A percentile compares a stretch with the other conserved stretches of the same genome.
Conservation (phyloP, 2,329 filamentous ascomycete genomes). For the Kalaharituber pfeilii region DNA sequence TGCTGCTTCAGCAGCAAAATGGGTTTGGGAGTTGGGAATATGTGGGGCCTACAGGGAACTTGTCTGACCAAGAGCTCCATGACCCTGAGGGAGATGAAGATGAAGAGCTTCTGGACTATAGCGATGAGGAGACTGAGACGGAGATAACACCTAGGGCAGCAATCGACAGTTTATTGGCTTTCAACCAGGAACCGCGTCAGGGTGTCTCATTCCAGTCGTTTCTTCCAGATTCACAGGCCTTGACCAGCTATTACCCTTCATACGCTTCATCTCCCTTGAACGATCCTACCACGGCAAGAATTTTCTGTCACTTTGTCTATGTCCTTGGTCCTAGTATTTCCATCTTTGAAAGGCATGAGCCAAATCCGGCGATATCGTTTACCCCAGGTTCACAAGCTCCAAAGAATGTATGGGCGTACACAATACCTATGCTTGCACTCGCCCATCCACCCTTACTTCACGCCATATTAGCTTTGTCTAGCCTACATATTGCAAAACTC, state of each 20-base stretch:
- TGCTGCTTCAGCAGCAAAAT: background rate
- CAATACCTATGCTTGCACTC: constrained; percentile 65
- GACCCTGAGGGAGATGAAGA: constrained; percentile 27
- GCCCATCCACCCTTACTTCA: constrained; percentile 76
- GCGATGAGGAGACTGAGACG: background rate
- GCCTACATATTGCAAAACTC: constrained; percentile 71
- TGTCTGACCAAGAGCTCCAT: constrained; percentile 35
- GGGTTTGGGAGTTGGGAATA: background rate
- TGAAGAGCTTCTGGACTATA: background rate
- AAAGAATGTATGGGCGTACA: constrained; percentile 48
- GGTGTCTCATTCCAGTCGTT: constrained; percentile 33
- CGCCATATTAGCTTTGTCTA: constrained; percentile 72
- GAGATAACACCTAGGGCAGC: background rate
- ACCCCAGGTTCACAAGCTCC: constrained; percentile 21
- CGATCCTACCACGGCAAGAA: constrained; percentile 59
- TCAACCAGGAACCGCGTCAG: background rate
- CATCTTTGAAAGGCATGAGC: constrained; percentile 66
- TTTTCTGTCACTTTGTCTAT: constrained; percentile 85
- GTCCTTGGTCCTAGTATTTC: constrained; percentile 75
- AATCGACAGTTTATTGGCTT: background rate
- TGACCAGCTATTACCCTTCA: constrained; percentile 50
- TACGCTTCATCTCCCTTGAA: constrained; percentile 54
- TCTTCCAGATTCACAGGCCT: constrained; percentile 32
- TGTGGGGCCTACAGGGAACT: background rate
- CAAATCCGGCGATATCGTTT: constrained; percentile 38